Base-by-base conservation (phyloP, 192 early-diverging fungal species). In the Coemansia sp. region DNA sequence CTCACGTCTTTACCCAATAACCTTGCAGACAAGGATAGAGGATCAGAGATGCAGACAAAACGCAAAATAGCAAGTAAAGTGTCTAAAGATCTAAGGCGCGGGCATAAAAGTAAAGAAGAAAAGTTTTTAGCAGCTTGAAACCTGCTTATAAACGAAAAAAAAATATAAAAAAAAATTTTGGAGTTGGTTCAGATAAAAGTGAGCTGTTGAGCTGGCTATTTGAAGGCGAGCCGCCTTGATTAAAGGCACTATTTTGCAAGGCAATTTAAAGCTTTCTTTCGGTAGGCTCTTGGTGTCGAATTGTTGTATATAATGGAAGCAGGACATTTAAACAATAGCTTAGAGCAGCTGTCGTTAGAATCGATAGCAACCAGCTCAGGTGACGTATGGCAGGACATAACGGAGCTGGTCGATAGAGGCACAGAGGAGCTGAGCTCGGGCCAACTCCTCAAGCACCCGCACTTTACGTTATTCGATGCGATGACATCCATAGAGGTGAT, bases 41-140 rank as follows among this genome's bases (percentile, higher is more conserved):
- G 11, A 49, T 26, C 9, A 5, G 18, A 35, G 28, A 36, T 5
- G 15, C 36, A 50, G 8, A 36, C 1, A n/a, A 46, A 52, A 15
- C 1, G 16, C 49, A 58, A 52, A 69, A 63, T 65, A 75, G 46
- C 48, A 46, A 38, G 46, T 62, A 76, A 69, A 26, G 23, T 68
- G 66, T 74, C 58, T 51, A 65, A 48, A 50, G 72, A 76, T 76
- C 72, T 65, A 76, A 76, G 72, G 72, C 72, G 44, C 66, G 55
- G 61, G 66, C 72, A 40, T 41, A 46, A 54, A 54, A 39, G 33
- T 21, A 55, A 45, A 55, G 43, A 69, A 46, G 18, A 57, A 44
- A 54, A 33, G 38, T 26, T 26, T 26, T n/a, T n/a, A 53, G 30
- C 30, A 5, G 30, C 30, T 31, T n/a, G n/a, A n/a, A n/a, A n/a